Base-by-base conservation (phyloP, 2,329 filamentous ascomycete genomes). In the Incumbomyces lentus region DNA sequence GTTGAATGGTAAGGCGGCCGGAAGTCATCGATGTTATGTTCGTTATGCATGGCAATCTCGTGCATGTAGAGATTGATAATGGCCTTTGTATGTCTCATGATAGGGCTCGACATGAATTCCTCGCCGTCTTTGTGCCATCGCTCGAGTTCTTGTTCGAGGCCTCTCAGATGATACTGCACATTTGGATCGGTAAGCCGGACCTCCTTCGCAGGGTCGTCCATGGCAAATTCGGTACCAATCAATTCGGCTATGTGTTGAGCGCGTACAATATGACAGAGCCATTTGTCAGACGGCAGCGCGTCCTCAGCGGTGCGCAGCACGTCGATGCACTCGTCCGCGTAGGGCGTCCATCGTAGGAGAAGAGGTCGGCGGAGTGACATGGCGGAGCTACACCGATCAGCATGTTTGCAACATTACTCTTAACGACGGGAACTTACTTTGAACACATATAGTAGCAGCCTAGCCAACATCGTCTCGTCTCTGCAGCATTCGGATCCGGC, bases 1-100 rank as follows among this genome's bases (percentile, higher is more conserved):
- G 55, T 56, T 12, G 50, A 31, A 67, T 70, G 56, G 67, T 67
- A 49, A 58, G 65, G 56, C 48, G 59, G 51, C 55, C 59, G 61
- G 55, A 75, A 73, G 19, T 79, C 73, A 6, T 78, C 71, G 2
- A 71, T 69, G 16, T 68, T 70, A 51, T 76, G 74, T 44, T 84
- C 79, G 7, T 76, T 70, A 52, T 86, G 80, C 52, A 89, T 75
- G 2, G 77, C 79, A 45, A 85, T 77, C 62, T 89, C 85, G 60
- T 89, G 82, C 68, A 88, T 80, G 59, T 84, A 87, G 2, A 89
- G 67, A 51, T 73, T 82, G 31, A 86, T 61, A 1, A 82, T 74
- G 52, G 81, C 70, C 53, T 85, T 79, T 50, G 76, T 75, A 53
- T 87, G 73, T 14, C 68, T 66, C 38, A 87, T 67, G 0, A 77